Evolutionary conservation across 129 eudicot species (phyloP).

Genomic region (Cynara cardunculus): DNA sequence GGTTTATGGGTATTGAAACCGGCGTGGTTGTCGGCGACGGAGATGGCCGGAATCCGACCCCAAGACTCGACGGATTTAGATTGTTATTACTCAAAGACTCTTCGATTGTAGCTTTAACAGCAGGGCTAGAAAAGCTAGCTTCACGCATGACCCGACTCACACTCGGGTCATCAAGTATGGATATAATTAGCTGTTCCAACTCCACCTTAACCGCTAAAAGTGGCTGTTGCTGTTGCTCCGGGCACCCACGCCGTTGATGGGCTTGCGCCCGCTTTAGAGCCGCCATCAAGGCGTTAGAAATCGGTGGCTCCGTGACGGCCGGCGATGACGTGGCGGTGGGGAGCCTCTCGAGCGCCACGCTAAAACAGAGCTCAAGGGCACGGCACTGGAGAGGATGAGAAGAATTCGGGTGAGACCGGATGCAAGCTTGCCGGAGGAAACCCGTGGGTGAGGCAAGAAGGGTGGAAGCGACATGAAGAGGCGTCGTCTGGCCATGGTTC

Average conservation of each 20-base stretch:
- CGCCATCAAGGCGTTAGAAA: slow-evolving; percentile 93
- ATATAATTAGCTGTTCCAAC: slow-evolving; percentile 62
- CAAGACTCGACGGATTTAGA: slow-evolving; percentile 19
- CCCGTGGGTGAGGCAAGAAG: slow-evolving; percentile 78
- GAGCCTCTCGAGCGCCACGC: slow-evolving; percentile 85
- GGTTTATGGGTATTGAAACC: slow-evolving; percentile 14
- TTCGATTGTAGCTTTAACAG: slow-evolving; percentile 87
- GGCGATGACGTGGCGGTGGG: slow-evolving; percentile 49
- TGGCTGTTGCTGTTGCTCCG: slow-evolving; percentile 95
- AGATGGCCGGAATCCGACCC: slow-evolving; percentile 45
- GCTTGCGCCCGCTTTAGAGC: slow-evolving; percentile 85
- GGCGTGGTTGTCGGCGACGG: slow-evolving; percentile 17
- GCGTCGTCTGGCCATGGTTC: slow-evolving; percentile 97
- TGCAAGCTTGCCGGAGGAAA: slow-evolving; percentile 80
- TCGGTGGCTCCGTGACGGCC: slow-evolving; percentile 59
- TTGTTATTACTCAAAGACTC: slow-evolving; percentile 46
- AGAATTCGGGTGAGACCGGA: slow-evolving; percentile 86
- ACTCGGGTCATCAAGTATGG: slow-evolving; percentile 92
- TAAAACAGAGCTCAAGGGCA: slow-evolving; percentile 86
- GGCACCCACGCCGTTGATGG: slow-evolving; percentile 84
- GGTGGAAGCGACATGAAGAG: slow-evolving; percentile 94
- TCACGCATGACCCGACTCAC: slow-evolving; percentile 97
- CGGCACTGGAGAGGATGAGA: slow-evolving; percentile 95
- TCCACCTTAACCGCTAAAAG: slow-evolving; percentile 84
- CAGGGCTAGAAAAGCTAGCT: slow-evolving; percentile 91